phyloP scores from a whole-genome alignment of 495 filamentous ascomycete genomes.

The Darksidea phi region DNA sequence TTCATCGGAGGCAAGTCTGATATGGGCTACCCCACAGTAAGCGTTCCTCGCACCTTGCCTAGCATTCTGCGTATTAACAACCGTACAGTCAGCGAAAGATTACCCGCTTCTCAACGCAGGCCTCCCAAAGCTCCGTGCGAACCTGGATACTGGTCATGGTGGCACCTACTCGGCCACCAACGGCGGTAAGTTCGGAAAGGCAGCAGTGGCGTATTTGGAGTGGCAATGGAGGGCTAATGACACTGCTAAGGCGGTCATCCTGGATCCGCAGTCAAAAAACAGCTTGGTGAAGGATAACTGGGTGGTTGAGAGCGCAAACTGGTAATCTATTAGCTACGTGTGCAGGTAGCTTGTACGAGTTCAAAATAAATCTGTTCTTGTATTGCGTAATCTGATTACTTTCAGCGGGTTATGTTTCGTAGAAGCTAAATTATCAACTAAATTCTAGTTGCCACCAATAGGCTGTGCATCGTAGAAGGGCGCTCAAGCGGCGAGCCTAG shows the following conservation, averaged over 20 bases:
- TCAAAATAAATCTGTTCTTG: too few species aligned
- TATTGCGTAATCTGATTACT: too few species aligned
- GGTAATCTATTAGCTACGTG: too few species aligned
- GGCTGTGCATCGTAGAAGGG: too few species aligned
- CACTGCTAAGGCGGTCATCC: constrained; percentile 31
- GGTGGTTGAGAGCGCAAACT: constrained; percentile 32
- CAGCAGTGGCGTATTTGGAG: constrained; percentile 26
- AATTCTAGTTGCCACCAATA: too few species aligned
- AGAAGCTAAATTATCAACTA: too few species aligned
- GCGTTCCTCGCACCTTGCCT: neutral
- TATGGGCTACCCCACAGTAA: constrained; percentile 22
- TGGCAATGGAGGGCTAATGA: constrained; percentile 30
- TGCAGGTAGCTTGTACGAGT: too few species aligned
- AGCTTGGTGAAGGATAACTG: constrained; percentile 43
- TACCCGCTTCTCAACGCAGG: constrained; percentile 13
- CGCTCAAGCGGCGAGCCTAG: too few species aligned
- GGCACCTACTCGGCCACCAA: constrained; percentile 23
- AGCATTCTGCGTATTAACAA: neutral
- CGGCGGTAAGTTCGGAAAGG: constrained; percentile 26
- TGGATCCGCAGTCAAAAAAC: constrained; percentile 28
- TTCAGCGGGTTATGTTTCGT: too few species aligned
- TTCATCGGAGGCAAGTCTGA: constrained; percentile 22
- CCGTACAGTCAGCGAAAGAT: constrained; percentile 13
- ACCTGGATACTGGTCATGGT: constrained; percentile 25
- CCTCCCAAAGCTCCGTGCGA: constrained; percentile 17